Evolutionary conservation across 2,329 filamentous ascomycete genomes (phyloP), one percentile per base, ranked within the genome.

Genomic region (Cryphonectria carpinicola): DNA sequence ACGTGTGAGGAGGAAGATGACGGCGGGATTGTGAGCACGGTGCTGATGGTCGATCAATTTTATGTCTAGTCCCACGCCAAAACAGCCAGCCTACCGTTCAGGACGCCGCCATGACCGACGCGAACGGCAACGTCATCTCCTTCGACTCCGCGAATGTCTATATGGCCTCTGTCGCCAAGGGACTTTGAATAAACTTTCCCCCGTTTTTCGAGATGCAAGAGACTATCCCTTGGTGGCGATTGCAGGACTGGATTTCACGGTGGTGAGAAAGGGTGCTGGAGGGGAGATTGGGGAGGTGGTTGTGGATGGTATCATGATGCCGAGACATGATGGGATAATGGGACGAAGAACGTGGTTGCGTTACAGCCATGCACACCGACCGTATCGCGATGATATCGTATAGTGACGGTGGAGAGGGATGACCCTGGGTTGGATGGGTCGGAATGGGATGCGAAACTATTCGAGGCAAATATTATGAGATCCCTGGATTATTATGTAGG

Each of bases 91-190:
- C 77, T 80, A 69, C 76, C 80, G 43, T 81, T 82, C 73, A 79
- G 80, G 68, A 75, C 28, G 76, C 84, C 19, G 80, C 85, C 77
- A 88, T 88, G 86, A 81, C 82, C 52, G 81, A 84, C 72, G 74
- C 75, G 28, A 72, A 78, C 52, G 86, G 86, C 75, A 82, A 84
- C 62, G 78, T 86, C 72, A 74, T 87, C 28, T 75, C 79, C 39
- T 88, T 86, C 74, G 77, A 85, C 75, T 13, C 83, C 22, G 74
- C 77, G 39, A 78, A 78, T 17, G 85, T 87, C 74, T 78, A 83
- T 79, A 78, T 82, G 72, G 81, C 79, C 73, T 78, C 79, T 67
- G 78, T 75, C 66, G 78, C 77, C 37, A 77, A 77, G 54, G 82
- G 81, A 67, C 65, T 81, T 71, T 84, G 79, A 79, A 71, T n/a